phyloP scores from a whole-genome alignment of 2,329 filamentous ascomycete species.

The Cladosporium sp. region DNA sequence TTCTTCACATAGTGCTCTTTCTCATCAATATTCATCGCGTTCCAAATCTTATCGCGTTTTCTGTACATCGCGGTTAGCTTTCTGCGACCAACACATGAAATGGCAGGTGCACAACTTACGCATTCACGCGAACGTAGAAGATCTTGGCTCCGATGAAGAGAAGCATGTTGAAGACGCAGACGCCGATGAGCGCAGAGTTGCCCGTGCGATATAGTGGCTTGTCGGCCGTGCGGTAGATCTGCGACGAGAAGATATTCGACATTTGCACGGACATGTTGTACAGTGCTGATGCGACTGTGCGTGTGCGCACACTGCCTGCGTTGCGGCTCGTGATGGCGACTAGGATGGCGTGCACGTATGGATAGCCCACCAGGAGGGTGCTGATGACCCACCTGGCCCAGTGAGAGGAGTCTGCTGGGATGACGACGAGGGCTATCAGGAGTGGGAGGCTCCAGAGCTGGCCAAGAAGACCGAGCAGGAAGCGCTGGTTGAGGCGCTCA shows the following conservation, averaged over 20 bases:
- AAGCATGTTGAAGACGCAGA: constrained; percentile 47
- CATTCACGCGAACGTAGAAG: constrained; percentile 22
- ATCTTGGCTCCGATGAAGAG: constrained; percentile 49
- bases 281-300: constrained; percentile 38
- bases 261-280: constrained; percentile 39
- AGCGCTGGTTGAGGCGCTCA: constrained; percentile 49
- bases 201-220: background rate
- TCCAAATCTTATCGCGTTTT: constrained; percentile 33
- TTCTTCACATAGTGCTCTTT: constrained; percentile 45
- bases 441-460: constrained; percentile 36
- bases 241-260: constrained; percentile 41
- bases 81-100: too few species aligned
- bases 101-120: background rate
- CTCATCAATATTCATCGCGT: constrained; percentile 45
- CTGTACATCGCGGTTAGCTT: background rate
- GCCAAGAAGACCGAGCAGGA: constrained; percentile 44
- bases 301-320: constrained; percentile 42
- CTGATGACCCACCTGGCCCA: background rate
- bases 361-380: background rate
- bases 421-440: background rate
- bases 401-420: constrained; percentile 17
- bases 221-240: constrained; percentile 38
- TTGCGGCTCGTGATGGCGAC: constrained; percentile 36
- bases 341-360: constrained; percentile 28
- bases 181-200: constrained; percentile 50